phyloP scores from a whole-genome alignment of 2,329 filamentous ascomycete species.

The Aspergillus fumigatus region DNA sequence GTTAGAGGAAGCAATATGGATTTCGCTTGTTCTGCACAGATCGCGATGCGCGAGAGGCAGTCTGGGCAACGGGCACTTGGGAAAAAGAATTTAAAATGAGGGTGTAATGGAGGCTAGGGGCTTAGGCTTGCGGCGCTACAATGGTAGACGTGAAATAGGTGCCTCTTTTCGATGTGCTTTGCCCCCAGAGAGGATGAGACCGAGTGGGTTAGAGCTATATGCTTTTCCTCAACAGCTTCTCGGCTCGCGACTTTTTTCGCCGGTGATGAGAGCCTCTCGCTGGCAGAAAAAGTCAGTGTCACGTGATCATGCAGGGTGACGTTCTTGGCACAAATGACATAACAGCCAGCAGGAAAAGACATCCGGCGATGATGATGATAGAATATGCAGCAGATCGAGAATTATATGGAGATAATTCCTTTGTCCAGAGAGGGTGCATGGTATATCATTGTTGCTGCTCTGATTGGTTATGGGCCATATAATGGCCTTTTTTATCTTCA shows the following conservation, averaged over 20 bases:
- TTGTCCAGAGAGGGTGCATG: not conserved
- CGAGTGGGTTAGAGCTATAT: not conserved
- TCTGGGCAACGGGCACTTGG: not conserved
- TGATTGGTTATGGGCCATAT: not conserved
- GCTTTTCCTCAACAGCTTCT: not conserved
- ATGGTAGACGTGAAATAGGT: not conserved
- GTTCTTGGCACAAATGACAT: not conserved
- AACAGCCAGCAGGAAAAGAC: not conserved
- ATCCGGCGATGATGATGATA: not conserved
- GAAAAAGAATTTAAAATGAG: not conserved
- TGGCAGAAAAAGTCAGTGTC: not conserved
- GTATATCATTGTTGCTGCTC: not conserved
- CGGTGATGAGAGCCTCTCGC: not conserved
- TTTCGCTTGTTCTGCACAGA: constrained; percentile 4
- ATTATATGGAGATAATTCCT: not conserved
- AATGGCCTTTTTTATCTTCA: not conserved
- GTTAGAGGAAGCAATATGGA: not conserved
- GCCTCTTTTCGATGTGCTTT: constrained; percentile 11
- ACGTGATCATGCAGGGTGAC: not conserved
- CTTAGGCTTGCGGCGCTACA: constrained; percentile 1
- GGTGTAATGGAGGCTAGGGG: constrained; percentile 8
- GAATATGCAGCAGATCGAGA: not conserved
- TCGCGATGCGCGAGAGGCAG: constrained; percentile 16
- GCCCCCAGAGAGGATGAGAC: constrained; percentile 7
- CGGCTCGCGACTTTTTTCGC: not conserved